Evolutionary conservation across 495 filamentous ascomycete species (phyloP), one percentile per base, ranked within the genome.

Genomic region (Venustampulla echinocandica): DNA sequence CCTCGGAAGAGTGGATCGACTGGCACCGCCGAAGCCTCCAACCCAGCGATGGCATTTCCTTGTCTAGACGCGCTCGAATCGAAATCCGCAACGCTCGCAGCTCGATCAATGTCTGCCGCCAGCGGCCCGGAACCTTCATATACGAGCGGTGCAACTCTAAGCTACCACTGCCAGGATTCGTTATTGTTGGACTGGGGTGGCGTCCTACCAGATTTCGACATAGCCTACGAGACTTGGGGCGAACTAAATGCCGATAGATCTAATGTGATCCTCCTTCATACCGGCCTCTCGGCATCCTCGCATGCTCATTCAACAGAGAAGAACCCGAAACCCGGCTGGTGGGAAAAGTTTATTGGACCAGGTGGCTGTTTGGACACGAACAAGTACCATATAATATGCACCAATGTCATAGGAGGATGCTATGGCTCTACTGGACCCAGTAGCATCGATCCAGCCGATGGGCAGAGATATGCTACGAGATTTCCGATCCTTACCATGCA

Each of bases 291-390:
- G 2, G 92, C 92, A 11, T 95, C 89, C 9, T 95, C 89, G 43
- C 92, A 99, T 65, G 92, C 92, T 1, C 88, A 90, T 53, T 95
- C 88, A 34, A 97, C 90, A 18, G 69, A 71, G 27, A 70, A 66
- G 11, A 99, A 97, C 61, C 77, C 85, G 0, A 85, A 94, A 62
- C 81, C 85, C 0, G 92, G 92, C 0, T 99, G 92, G 92, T 99
- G 92, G 92, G 93, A 99, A 69, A 94, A 85, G 62, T 99, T 99
- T 63, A 96, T 99, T 53, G 92, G 92, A 0, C 85, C 93, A 0
- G 89, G 87, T 0, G 72, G 74, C 23, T 81, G 88, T 17, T 63
- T 99, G 5, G 87, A 99, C 63, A 99, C 93, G 1, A 63, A 90
- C 57, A 90, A 87, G 58, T 95, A 93, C 66, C 84, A 83, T 60